phyloP scores from a whole-genome alignment of 352 stramenopile genomes.

The Pythium volutum region DNA sequence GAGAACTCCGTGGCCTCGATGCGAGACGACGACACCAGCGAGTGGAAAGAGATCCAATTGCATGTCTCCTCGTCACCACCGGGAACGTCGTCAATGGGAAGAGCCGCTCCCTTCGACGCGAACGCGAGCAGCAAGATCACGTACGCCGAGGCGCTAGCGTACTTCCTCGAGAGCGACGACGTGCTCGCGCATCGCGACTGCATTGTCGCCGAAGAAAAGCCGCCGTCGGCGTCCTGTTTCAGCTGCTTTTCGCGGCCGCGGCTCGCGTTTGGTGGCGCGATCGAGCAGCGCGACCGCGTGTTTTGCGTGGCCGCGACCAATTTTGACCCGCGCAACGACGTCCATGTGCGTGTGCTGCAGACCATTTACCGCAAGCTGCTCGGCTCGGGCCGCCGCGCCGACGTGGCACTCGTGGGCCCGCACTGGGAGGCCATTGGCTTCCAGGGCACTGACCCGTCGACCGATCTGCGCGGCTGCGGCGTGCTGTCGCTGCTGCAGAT shows the following conservation, averaged over 20 bases:
- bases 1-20: neutral
- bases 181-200: conserved; percentile 30
- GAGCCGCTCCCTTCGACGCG: neutral
- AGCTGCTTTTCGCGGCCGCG: conserved; percentile 51
- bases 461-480: conserved; percentile 82
- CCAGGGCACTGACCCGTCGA: conserved; percentile 84
- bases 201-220: conserved; percentile 53
- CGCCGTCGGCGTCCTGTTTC: conserved; percentile 44
- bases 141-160: conserved; percentile 15
- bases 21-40: conserved; percentile 5
- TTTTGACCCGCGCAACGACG: conserved; percentile 41
- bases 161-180: conserved; percentile 24
- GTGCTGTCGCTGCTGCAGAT: conserved; percentile 86
- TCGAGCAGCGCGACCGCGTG: conserved; percentile 66
- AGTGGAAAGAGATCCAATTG: conserved; percentile 67
- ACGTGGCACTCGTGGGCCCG: conserved; percentile 49
- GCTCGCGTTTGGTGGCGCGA: conserved; percentile 47
- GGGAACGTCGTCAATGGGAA: neutral
- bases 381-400: conserved; percentile 13
- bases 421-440: conserved; percentile 91
- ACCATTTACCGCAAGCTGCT: conserved; percentile 60
- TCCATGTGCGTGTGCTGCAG: conserved; percentile 58
- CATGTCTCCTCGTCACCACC: conserved; percentile 2
- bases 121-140: conserved; percentile 14
- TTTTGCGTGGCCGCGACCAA: conserved; percentile 65